phyloP scores from a whole-genome alignment of 345 rosid species.

The Gossypium mustelinum region DNA sequence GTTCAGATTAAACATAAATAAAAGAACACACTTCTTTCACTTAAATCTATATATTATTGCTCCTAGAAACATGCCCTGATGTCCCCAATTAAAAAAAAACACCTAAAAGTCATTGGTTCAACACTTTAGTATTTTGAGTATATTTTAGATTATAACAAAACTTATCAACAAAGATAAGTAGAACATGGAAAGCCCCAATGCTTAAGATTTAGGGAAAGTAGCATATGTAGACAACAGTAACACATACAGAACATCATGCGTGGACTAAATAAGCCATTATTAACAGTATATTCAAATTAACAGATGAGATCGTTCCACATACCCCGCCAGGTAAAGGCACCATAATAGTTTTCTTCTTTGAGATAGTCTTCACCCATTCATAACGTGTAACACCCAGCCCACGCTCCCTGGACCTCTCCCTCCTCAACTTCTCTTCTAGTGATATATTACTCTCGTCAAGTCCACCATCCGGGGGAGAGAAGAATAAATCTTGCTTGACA shows the following conservation, averaged over 20 bases:
- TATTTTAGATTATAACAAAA: background rate
- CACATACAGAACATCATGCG: background rate
- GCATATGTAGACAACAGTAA: background rate
- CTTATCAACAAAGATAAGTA: slow-evolving; percentile 4
- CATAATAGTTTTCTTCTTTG: slow-evolving; percentile 61
- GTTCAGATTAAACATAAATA: background rate
- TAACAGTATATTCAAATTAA: slow-evolving; percentile 4
- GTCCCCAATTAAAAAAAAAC: background rate
- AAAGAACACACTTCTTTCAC: background rate
- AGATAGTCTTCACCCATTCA: slow-evolving; percentile 83
- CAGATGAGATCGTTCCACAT: slow-evolving; percentile 24
- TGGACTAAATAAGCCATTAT: background rate
- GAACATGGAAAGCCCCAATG: background rate
- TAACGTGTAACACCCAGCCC: slow-evolving; percentile 90
- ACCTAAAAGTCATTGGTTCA: background rate
- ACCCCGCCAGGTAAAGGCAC: slow-evolving; percentile 98
- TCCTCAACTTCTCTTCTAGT: slow-evolving; percentile 77
- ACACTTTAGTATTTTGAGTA: background rate
- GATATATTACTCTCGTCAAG: slow-evolving; percentile 88
- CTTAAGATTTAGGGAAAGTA: background rate
- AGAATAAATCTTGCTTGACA: slow-evolving; percentile 54
- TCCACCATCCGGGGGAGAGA: slow-evolving; percentile 87
- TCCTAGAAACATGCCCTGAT: background rate
- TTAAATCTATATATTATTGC: background rate
- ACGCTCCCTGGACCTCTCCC: slow-evolving; percentile 88